Evolutionary conservation across 225 moss, liverwort and hornwort genomes (phyloP), one percentile per base, ranked within the genome.

Genomic region (Polytrichum commune): DNA sequence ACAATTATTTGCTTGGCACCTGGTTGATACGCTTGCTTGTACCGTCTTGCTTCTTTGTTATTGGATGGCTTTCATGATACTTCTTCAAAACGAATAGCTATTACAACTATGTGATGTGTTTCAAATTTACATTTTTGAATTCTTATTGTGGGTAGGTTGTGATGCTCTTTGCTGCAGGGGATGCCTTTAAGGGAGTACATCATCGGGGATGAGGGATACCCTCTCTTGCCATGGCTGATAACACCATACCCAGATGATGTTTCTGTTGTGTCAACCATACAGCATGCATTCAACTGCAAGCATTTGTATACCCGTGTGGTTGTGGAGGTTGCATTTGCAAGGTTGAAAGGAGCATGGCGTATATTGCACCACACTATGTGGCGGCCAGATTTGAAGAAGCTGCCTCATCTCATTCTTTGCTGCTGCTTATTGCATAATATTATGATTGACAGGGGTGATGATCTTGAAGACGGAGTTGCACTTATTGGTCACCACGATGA

Each of bases 171-270:
- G 27, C 29, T 72, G 25, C 83, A 91, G 74, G 93, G 91, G 2
- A 69, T 79, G 73, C 77, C 86, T 18, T 78, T 93, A 69, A 84
- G 91, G 68, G 95, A 95, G 73, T 90, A 90, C 62, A 82, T 95
- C n/a, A 82, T 95, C 60, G 95, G 95, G 54, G 93, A 93, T 66
- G 88, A 90, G 65, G 95, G 84, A 1, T 95, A 91, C 75, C 95
- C 93, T 6, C 74, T 95, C 24, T 76, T 91, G 3, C 91, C 95
- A 6, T 95, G 93, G 93, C 90, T 95, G 0, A 83, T 89, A 70
- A 91, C 91, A 60, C 95, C 93, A 20, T 95, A 95, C 72, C 75
- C 91, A 5, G 64, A 76, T 18, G 86, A 81, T 19, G 87, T 81
- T 68, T 63, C 79, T 26, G 79, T 74, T 24, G 76, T 84, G 54